Base-by-base conservation (phyloP, 1,284 basidiomycete species). In the Rhodotorula glutinis region DNA sequence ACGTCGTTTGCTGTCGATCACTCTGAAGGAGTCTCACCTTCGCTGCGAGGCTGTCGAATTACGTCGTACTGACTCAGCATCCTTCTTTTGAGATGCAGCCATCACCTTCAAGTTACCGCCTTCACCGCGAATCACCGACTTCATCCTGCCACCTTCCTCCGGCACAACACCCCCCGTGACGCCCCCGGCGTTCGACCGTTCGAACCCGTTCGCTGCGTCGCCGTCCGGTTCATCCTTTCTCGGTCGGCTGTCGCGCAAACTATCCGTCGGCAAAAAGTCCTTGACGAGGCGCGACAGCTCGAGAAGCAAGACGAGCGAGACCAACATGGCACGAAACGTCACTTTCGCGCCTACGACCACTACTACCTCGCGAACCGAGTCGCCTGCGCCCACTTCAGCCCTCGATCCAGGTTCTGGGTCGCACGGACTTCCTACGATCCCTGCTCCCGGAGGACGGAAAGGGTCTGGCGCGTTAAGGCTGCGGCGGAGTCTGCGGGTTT, bases 221-320 rank as follows among this genome's bases (percentile, higher is more conserved):
- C 23, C 33, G 19, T 23, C 47, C n/a, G 51, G 44, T 52, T 38
- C 43, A 25, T 62, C 54, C 29, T 58, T 72, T 60, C 29, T 72
- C 11, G 64, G 59, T 46, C 62, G 60, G 14, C 52, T 72, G 21
- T 52, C 57, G 17, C 55, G 70, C 14, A 55, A 51, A 27, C 38
- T 71, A 27, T 69, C 66, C 19, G 57, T 62, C n/a, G 60, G 59
- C 4, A 59, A 8, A 55, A 68, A 33, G 67, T 66, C n/a, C 57
- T 63, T 9, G 64, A 62, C 55, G 69, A 63, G 46, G 16, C n/a
- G 46, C 46, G 21, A 38, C 33, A 38, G 33, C 33, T 38, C 46
- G 46, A 21, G 46, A 40, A 62, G 60, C 53, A 55, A 52, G 21
- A 59, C 66, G 23, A n/a, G n/a, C 30, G 60, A 62, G 40, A 57